phyloP scores from a whole-genome alignment of 2,329 filamentous ascomycete species.

The Aaosphaeria arxii region DNA sequence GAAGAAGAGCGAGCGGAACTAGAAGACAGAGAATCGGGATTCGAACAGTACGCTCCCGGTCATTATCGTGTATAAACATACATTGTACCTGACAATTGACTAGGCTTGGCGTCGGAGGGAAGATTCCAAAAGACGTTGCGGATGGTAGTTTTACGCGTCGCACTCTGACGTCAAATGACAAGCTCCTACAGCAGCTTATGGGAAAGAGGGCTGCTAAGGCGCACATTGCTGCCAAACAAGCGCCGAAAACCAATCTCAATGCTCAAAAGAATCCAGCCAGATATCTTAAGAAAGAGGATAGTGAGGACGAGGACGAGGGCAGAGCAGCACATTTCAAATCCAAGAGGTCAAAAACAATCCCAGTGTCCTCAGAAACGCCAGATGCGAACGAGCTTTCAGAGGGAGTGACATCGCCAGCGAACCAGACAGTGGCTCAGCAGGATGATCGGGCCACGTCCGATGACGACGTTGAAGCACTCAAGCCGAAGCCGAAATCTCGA shows the following conservation, averaged over 20 bases:
- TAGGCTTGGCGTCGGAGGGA: slow-evolving; percentile 40
- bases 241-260: slow-evolving; percentile 18
- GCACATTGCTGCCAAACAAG: slow-evolving; percentile 23
- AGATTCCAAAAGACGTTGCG: slow-evolving; percentile 31
- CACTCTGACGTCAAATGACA: slow-evolving; percentile 40
- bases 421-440: too few species aligned
- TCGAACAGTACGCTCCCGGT: slow-evolving; percentile 48
- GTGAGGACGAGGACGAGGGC: slow-evolving; percentile 40
- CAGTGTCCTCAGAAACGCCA: slow-evolving; percentile 2
- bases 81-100: background rate
- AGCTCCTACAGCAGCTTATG: slow-evolving; percentile 39
- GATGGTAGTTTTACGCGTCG: slow-evolving; percentile 37
- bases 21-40: slow-evolving; percentile 52
- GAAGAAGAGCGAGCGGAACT: slow-evolving; percentile 52
- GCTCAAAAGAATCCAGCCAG: slow-evolving; percentile 16
- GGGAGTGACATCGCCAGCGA: too few species aligned
- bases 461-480: background rate
- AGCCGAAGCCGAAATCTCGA: background rate
- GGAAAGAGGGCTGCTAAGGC: slow-evolving; percentile 42
- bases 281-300: slow-evolving; percentile 23
- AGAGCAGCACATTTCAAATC: slow-evolving; percentile 32
- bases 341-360: slow-evolving; percentile 19
- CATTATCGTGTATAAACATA: background rate
- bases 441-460: too few species aligned
- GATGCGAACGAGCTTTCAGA: slow-evolving; percentile 1